phyloP scores from a whole-genome alignment of 768 basidiomycete genomes.

The Tylopilus intermedius region DNA sequence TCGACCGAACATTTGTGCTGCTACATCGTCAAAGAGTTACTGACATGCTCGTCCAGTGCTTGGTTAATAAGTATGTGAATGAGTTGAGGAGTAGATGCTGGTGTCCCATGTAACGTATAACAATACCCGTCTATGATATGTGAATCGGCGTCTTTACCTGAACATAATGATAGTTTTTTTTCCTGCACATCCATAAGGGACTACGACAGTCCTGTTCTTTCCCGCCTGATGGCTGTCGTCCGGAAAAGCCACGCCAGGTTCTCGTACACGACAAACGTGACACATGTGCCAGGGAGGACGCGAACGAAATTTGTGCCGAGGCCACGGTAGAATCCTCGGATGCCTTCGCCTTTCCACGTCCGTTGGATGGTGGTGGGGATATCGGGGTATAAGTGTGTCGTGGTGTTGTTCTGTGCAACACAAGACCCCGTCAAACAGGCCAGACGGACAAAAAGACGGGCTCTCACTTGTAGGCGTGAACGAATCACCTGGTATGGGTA shows the following conservation, averaged over 20 bases:
- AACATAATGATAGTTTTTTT: conserved; percentile 6
- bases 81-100: conserved; percentile 7
- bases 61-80: neutral
- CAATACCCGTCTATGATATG: conserved; percentile 5
- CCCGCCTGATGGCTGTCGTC: conserved; percentile 49
- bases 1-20: neutral
- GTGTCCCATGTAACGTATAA: conserved; percentile 10
- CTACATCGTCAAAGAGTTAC: neutral
- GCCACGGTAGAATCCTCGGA: conserved; percentile 89
- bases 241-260: conserved; percentile 81
- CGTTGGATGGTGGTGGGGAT: conserved; percentile 76
- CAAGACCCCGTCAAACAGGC: neutral
- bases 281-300: conserved; percentile 94
- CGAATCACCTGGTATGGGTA: conserved; percentile 98
- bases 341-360: conserved; percentile 78
- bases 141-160: neutral
- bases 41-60: conserved; percentile 8
- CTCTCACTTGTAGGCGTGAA: conserved; percentile 80
- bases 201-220: conserved; percentile 3
- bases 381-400: conserved; percentile 66
- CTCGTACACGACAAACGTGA: conserved; percentile 97
- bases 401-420: conserved; percentile 56
- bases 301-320: conserved; percentile 91
- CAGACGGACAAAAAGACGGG: neutral
- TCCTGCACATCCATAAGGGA: neutral